phyloP scores from a whole-genome alignment of 139 green algal species.

The Volvox africanus region DNA sequence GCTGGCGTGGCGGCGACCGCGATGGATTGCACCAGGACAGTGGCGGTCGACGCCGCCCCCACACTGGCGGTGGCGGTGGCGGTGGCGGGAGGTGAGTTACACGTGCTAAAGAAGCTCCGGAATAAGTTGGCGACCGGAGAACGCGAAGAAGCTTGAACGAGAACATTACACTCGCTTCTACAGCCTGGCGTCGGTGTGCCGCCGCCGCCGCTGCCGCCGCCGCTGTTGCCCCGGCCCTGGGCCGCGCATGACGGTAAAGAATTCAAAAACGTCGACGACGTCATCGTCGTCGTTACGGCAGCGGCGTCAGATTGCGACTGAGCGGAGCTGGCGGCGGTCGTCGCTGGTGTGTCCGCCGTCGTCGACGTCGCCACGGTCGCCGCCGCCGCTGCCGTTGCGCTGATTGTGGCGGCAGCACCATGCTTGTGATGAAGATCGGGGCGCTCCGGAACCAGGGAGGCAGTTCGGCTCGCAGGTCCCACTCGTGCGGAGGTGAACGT shows the following conservation, averaged over 20 bases:
- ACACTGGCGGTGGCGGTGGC: neutral
- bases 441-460: neutral
- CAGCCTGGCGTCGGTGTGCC: neutral
- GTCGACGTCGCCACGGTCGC: neutral
- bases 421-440: neutral
- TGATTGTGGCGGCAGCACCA: too few species aligned
- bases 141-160: neutral
- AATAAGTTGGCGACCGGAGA: slow-evolving; percentile 1
- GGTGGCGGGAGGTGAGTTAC: neutral
- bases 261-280: neutral
- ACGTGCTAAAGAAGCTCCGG: slow-evolving; percentile 4
- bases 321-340: neutral
- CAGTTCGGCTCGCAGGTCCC: neutral
- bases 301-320: neutral
- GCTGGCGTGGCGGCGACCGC: neutral
- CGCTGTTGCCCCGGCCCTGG: neutral
- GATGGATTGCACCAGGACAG: neutral
- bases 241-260: neutral
- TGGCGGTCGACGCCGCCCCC: neutral
- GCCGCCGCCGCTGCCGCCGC: neutral
- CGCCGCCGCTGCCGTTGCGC: too few species aligned
- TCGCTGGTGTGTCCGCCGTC: neutral
- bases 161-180: neutral
- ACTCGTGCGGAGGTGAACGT: slow-evolving; percentile 19
- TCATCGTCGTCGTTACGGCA: neutral